Percentiles rank a stretch among this genome's conserved stretches.
Conservation (phyloP, 352 stramenopile genomes). For the Blastocystis sp. region DNA sequence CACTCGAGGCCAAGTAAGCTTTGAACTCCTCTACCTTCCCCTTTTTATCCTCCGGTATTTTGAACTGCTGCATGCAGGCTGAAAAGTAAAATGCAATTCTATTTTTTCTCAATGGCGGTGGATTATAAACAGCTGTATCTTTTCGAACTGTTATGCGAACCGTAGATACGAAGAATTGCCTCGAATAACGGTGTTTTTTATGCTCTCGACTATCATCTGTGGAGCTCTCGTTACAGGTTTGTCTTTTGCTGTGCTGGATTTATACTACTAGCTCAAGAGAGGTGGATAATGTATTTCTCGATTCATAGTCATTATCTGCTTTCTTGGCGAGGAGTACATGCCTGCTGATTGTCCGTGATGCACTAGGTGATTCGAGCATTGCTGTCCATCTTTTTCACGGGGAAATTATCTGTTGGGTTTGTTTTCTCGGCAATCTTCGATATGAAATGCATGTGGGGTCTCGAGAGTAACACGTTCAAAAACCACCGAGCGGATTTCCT, state of each 20-base stretch:
- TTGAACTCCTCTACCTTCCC: constrained; percentile 18
- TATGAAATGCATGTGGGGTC: constrained; percentile 44
- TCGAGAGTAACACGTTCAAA: constrained; percentile 40
- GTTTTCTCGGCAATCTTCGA: constrained; percentile 37
- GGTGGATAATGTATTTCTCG: constrained; percentile 7
- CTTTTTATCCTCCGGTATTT: constrained; percentile 26
- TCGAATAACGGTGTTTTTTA: background rate
- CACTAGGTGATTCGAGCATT: background rate
- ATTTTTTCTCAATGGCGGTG: constrained; percentile 5
- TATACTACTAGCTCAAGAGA: background rate
- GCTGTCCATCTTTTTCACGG: background rate
- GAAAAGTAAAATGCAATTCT: background rate
- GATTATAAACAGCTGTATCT: background rate
- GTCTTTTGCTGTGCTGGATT: background rate
- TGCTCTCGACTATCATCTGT: constrained; percentile 3
- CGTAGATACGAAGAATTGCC: constrained; percentile 29
- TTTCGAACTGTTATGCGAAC: background rate
- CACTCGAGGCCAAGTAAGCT: background rate
- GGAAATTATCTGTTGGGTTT: constrained; percentile 21
- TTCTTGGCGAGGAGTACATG: background rate
- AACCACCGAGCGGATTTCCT: constrained; percentile 7
- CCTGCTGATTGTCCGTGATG: background rate
- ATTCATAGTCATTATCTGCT: background rate
- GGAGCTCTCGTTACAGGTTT: background rate
- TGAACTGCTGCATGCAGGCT: constrained; percentile 21